A percentile compares a stretch with the other conserved stretches of the same genome.
These are phyloP conservation scores for Colletotrichum siamense DNA, from an alignment of 2,329 filamentous ascomycete genomes.

Conservation along the genomic window DNA sequence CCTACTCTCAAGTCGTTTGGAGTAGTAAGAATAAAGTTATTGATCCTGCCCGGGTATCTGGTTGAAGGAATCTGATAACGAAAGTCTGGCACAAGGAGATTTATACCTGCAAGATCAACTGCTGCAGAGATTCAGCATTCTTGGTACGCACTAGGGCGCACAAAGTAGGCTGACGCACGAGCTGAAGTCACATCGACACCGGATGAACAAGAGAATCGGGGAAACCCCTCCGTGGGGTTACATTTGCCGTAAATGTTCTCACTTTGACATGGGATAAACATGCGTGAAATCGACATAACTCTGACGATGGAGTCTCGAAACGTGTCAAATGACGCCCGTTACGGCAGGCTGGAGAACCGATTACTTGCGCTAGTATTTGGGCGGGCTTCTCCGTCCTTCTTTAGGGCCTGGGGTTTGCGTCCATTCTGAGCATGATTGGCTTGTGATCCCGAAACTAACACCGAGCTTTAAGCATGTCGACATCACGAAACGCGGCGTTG, in stretches of 20 bases:
- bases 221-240: neutral
- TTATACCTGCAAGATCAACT: neutral
- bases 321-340: neutral
- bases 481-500: neutral
- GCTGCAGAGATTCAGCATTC: neutral
- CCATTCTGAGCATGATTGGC: neutral
- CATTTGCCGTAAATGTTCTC: neutral
- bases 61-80: neutral
- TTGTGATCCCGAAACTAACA: neutral
- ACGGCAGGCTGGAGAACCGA: neutral
- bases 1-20: neutral
- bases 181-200: neutral
- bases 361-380: neutral
- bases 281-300: neutral
- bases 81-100: neutral
- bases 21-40: neutral
- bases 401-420: neutral
- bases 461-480: neutral
- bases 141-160: neutral
- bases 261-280: neutral
- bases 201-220: neutral
- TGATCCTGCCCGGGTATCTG: conserved; percentile 22
- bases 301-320: neutral
- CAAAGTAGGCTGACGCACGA: neutral
- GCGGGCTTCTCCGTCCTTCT: neutral